Percentiles rank a stretch among this genome's conserved stretches.
phyloP scores from a whole-genome alignment of 2,329 filamentous ascomycete species.

The Elsinoe perseae region DNA sequence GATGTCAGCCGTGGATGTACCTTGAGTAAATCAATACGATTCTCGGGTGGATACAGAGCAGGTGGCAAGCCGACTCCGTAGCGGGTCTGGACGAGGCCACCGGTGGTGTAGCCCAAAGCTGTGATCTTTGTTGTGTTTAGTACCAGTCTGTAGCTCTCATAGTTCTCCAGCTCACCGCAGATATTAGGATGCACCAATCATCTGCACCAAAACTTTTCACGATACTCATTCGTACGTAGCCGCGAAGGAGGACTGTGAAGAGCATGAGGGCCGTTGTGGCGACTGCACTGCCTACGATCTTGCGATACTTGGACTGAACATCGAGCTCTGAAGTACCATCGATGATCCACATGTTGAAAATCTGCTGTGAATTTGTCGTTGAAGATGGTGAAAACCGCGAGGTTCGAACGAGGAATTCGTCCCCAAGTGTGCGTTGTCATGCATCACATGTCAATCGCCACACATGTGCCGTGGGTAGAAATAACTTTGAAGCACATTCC shows the following conservation, averaged over 20 bases:
- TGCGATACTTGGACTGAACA: conserved; percentile 5
- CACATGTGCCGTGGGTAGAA: background rate
- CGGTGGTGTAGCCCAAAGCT: conserved; percentile 2
- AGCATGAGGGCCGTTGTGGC: conserved; percentile 5
- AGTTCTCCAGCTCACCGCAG: background rate
- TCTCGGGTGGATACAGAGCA: background rate
- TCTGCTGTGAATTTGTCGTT: background rate
- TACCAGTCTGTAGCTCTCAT: background rate
- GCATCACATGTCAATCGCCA: conserved; percentile 1
- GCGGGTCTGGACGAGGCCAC: conserved; percentile 9
- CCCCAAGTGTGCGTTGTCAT: background rate
- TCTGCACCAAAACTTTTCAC: conserved; percentile 10
- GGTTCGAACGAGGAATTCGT: background rate
- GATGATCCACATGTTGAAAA: conserved; percentile 4
- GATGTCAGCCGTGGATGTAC: too few species aligned
- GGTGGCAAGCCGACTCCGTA: conserved; percentile 8
- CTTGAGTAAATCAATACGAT: background rate
- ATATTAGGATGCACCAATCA: conserved; percentile 8
- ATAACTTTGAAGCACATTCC: background rate
- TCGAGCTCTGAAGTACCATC: conserved; percentile 3
- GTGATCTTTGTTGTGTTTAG: conserved; percentile 2
- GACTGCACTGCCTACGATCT: conserved; percentile 2
- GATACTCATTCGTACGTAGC: conserved; percentile 13
- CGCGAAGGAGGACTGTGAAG: background rate
- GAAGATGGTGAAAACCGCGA: background rate